Evolutionary conservation across 2,329 filamentous ascomycete genomes (phyloP), one percentile per base, ranked within the genome.

Genomic region (Conoideocrella luteorostrata): DNA sequence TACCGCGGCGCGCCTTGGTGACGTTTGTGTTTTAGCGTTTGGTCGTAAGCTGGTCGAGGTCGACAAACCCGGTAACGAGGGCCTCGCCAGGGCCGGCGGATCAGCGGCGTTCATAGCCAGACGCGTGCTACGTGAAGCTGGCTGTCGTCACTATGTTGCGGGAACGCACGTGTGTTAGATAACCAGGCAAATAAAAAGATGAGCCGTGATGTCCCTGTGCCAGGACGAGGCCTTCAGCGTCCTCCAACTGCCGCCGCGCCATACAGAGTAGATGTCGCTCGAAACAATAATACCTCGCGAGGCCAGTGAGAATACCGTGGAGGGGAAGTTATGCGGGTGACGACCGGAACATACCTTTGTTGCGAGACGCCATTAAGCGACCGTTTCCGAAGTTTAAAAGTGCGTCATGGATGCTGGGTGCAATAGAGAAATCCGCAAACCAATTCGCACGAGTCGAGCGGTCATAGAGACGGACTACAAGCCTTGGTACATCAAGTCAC

Each of bases 91-190:
- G 43, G 45, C 38, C 18, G 39, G 47, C 42, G 47, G 28, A 38
- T 55, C 49, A 44, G 47, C 40, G 36, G 49, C 49, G 40, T 55
- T 52, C 52, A 56, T 56, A 41, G 46, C 48, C 49, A 35, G 30
- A 39, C 41, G 28, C 33, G 23, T 21, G 41, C 21, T 39, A 47
- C 41, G 45, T 32, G 24, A 26, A 45, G 45, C 40, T 28, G 13
- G 37, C 35, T 29, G 44, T 34, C 23, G 44, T 39, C 18, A 32
- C 36, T 37, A n/a, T 35, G 9, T 29, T 26, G n/a, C 13, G n/a
- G 41, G 20, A 23, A 17, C 21, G 41, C 9, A n/a, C 23, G 29
- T 15, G 41, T 21, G 17, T 43, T 21, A 38, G 24, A 17, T 3
- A 10, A 23, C 33, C 20, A 15, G 10, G n/a, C n/a, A 5, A 24